Percentiles rank a stretch among this genome's conserved stretches.
Conservation (phyloP, 129 eudicot genomes). For the Glebionis coronaria region DNA sequence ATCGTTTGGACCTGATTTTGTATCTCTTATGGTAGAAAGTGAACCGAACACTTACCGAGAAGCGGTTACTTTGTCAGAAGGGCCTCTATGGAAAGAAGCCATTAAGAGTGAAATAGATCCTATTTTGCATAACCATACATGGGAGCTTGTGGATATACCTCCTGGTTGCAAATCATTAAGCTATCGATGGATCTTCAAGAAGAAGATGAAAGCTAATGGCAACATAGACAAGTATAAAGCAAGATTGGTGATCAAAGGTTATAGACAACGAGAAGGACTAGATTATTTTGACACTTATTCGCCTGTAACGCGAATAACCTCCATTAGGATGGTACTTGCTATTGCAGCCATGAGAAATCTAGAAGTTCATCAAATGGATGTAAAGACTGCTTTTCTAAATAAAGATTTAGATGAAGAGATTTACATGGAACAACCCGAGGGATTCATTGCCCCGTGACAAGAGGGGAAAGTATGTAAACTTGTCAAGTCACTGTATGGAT, state of each 20-base stretch:
- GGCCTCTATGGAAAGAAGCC: too few species aligned
- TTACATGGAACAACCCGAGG: neutral
- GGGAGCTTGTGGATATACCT: too few species aligned
- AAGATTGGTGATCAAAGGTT: neutral
- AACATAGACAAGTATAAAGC: neutral
- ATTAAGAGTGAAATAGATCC: too few species aligned
- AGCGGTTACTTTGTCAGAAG: too few species aligned
- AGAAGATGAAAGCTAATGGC: neutral
- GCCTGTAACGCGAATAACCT: too few species aligned
- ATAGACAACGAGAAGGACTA: too few species aligned
- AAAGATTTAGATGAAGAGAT: neutral
- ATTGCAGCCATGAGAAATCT: neutral
- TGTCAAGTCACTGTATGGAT: neutral
- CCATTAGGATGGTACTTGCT: too few species aligned
- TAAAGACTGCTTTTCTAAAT: slow-evolving; percentile 1
- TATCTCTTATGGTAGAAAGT: neutral
- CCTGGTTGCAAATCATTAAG: neutral
- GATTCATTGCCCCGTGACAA: neutral
- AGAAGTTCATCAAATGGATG: slow-evolving; percentile 6
- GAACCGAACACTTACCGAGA: too few species aligned
- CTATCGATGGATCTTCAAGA: slow-evolving; percentile 4
- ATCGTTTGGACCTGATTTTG: neutral
- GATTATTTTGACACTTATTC: too few species aligned
- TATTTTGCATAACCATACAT: too few species aligned
- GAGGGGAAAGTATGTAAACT: slow-evolving; percentile 4